Conservation (phyloP, 2,329 filamentous ascomycete genomes). For the Chalaropsis thielavioides region DNA sequence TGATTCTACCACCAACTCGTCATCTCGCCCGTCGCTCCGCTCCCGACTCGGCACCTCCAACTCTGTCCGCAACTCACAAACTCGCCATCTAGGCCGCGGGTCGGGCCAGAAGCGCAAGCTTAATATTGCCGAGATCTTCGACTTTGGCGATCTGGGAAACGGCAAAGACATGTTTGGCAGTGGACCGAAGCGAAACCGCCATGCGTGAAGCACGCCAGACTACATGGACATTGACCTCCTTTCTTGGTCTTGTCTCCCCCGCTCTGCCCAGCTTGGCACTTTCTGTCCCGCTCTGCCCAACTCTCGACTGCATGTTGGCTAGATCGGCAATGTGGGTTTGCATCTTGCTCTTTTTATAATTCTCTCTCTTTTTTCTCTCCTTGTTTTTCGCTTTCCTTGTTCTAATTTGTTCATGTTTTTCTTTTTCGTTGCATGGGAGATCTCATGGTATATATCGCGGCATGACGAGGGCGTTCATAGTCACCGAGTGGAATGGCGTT, state of each 20-base stretch:
- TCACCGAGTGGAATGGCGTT: constrained; percentile 4
- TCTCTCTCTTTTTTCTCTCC: background rate
- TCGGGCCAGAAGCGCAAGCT: constrained; percentile 60
- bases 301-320: background rate
- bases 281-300: background rate
- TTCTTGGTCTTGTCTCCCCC: no score
- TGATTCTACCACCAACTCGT: constrained; percentile 29
- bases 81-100: constrained; percentile 41
- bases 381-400: background rate
- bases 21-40: constrained; percentile 9
- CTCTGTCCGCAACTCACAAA: constrained; percentile 21
- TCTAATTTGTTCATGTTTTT: background rate
- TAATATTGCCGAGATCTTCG: constrained; percentile 62
- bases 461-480: constrained; percentile 12
- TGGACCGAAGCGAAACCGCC: constrained; percentile 37
- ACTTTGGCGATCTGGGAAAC: constrained; percentile 47
- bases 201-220: constrained; percentile 24
- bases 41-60: constrained; percentile 15
- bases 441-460: constrained; percentile 10
- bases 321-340: background rate
- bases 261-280: no score
- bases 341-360: background rate
- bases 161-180: constrained; percentile 45
- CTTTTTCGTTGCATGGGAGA: background rate
- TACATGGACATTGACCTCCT: no score